Percentiles rank a stretch among this genome's conserved stretches.
Evolutionary conservation across 139 green algal genomes (phyloP).

Genomic region (Ettlia oleoabundans): DNA sequence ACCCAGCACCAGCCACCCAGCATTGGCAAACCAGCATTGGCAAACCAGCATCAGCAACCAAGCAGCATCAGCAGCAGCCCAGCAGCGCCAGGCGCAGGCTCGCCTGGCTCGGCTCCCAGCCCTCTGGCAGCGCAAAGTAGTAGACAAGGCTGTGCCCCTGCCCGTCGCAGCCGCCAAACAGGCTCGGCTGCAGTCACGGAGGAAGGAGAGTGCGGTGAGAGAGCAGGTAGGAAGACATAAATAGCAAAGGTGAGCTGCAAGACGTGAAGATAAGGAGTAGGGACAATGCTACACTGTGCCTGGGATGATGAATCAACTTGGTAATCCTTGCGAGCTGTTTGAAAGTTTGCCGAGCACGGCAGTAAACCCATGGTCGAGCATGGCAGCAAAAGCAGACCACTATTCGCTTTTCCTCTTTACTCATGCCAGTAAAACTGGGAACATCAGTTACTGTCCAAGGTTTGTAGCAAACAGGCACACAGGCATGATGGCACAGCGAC

Average conservation of each 20-base stretch:
- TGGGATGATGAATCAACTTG: no score
- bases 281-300: no score
- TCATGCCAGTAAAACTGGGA: no score
- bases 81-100: background rate
- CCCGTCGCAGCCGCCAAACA: conserved; percentile 78
- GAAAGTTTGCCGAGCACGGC: no score
- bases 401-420: no score
- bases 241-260: background rate
- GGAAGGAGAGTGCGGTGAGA: background rate
- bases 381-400: no score
- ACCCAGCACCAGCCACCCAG: no score
- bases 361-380: no score
- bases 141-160: conserved; percentile 74
- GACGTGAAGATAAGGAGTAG: no score
- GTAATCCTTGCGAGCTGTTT: no score
- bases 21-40: no score
- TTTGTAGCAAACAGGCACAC: background rate
- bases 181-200: conserved; percentile 44
- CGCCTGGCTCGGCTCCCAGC: conserved; percentile 63
- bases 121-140: conserved; percentile 80
- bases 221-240: background rate
- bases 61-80: background rate
- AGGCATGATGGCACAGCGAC: background rate
- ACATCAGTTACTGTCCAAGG: background rate
- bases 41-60: background rate